Conservation (phyloP, 495 filamentous ascomycete genomes). For the Talaromyces borbonicus region DNA sequence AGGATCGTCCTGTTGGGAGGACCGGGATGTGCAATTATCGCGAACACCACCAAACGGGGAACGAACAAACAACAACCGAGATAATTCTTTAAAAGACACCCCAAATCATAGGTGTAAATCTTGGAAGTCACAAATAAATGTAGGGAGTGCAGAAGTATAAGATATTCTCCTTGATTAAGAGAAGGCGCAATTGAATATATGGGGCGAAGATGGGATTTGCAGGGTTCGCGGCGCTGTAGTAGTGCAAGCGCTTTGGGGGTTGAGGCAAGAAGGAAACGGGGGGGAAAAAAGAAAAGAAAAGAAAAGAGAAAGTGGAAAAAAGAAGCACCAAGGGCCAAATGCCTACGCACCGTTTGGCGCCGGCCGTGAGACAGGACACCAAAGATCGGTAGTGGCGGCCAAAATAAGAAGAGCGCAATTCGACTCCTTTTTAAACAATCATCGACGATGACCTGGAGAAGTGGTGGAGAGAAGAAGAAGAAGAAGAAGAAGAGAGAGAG, state of each 20-base stretch:
- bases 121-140: not conserved
- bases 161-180: too few relatives aligned
- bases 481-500: conserved; percentile 19
- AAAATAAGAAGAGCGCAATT: conserved; percentile 25
- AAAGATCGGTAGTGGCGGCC: conserved; percentile 46
- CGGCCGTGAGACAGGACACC: conserved; percentile 48
- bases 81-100: too few relatives aligned
- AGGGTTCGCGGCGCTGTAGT: too few relatives aligned
- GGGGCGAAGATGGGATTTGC: too few relatives aligned
- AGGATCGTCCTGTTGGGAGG: too few relatives aligned
- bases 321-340: conserved; percentile 31
- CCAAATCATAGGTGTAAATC: too few relatives aligned
- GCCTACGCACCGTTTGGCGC: conserved; percentile 48
- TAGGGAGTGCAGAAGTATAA: conserved; percentile 6
- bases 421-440: conserved; percentile 44
- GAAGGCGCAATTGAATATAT: too few relatives aligned
- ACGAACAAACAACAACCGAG: too few relatives aligned
- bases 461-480: too few relatives aligned
- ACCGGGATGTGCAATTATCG: too few relatives aligned
- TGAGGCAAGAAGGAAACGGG: conserved; percentile 6
- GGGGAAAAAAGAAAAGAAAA: not conserved
- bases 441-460: conserved; percentile 29
- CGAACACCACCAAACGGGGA: too few relatives aligned
- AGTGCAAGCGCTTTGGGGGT: too few relatives aligned
- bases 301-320: not conserved